Evolutionary conservation across 2,329 filamentous ascomycete species (phyloP).

Genomic region (Diplodia scrobiculata): DNA sequence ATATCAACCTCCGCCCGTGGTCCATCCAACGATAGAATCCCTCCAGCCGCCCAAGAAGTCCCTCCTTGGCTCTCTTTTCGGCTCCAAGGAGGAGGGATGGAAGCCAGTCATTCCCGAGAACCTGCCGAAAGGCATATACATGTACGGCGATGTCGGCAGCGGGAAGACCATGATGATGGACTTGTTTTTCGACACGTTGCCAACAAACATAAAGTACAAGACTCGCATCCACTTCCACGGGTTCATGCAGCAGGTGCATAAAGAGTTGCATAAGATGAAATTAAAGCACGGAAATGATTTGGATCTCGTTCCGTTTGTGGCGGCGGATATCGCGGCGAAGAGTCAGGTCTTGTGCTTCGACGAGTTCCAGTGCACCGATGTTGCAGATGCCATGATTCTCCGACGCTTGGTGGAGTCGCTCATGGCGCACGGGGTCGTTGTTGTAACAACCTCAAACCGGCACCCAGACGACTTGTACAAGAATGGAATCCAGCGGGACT

Average conservation of each 20-base stretch:
- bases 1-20: conserved; percentile 73
- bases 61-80: conserved; percentile 64
- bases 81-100: conserved; percentile 48
- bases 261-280: conserved; percentile 85
- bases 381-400: conserved; percentile 97
- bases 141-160: conserved; percentile 94
- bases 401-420: conserved; percentile 82
- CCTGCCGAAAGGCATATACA: conserved; percentile 85
- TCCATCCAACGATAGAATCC: conserved; percentile 75
- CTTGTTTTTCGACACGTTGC: conserved; percentile 91
- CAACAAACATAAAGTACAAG: conserved; percentile 75
- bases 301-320: conserved; percentile 87
- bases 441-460: conserved; percentile 95
- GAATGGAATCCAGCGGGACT: conserved; percentile 94
- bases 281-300: conserved; percentile 85
- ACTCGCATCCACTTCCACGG: conserved; percentile 98
- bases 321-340: conserved; percentile 86
- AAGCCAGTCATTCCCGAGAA: conserved; percentile 64
- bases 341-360: conserved; percentile 93
- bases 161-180: conserved; percentile 99
- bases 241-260: conserved; percentile 98
- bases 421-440: conserved; percentile 94
- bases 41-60: conserved; percentile 58
- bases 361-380: conserved; percentile 98
- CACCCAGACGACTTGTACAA: conserved; percentile 96